Base-by-base conservation (phyloP, 768 basidiomycete genomes). In the Amanita rubescens region DNA sequence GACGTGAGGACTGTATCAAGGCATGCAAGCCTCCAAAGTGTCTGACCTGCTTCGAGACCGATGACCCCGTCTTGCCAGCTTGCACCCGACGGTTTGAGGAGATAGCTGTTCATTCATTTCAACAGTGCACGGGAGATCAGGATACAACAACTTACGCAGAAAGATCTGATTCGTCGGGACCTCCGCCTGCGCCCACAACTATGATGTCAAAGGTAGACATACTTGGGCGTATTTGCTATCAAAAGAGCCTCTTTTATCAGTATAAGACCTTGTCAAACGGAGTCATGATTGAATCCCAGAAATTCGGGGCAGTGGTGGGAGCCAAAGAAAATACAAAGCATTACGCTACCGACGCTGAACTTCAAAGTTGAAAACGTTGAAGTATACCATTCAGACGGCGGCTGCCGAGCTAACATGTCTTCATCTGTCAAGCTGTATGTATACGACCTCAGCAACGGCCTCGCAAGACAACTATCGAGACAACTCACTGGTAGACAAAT, bases 391-490 rank as follows among this genome's bases (percentile, higher is more conserved):
- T 35, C 47, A 44, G 19, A 44, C 47, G 7, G 11, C 9, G n/a
- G n/a, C n/a, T n/a, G n/a, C n/a, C n/a, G n/a, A n/a, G 3, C 46
- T 24, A 42, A 32, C 46, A 74, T 71, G 67, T 65, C 69, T 51
- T 52, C 64, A 7, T 62, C 64, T n/a, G 92, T 96, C 15, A 74
- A 90, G 59, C 77, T 96, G 22, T 93, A 94, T 63, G 82, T 95
- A 1, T 96, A 96, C 67, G 94, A 96, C 62, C 82, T 95, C 50
- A 93, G 85, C 68, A 83, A 85, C 62, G 94, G 94, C 38, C 75
- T 95, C 61, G 94, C 92, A 5, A 76, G 77, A 51, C 79, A 82
- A 56, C 70, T 96, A 33, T 94, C 92, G 5, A 70, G 76, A 44
- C 87, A 87, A 67, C 75, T 96, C 37, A 88, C 87, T 0, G 94